Evolutionary conservation across 139 green algal species (phyloP).

Genomic region (Chlorella sp.): DNA sequence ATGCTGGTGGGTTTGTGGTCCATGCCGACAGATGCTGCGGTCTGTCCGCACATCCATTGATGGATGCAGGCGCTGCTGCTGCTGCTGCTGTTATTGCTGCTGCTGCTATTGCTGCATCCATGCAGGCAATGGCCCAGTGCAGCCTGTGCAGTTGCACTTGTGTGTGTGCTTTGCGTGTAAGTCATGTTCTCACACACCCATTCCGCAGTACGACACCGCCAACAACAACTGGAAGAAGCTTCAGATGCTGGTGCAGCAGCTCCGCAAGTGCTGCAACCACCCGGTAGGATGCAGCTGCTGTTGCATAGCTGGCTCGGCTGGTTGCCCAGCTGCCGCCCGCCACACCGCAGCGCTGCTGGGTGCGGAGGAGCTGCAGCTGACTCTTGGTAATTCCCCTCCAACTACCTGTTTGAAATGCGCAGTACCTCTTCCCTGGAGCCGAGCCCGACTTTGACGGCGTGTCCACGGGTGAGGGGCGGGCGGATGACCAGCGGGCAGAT

Average conservation of each 20-base stretch:
- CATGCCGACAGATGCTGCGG: no score
- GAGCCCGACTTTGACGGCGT: constrained; percentile 70
- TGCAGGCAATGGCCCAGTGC: not conserved
- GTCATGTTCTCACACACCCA: not conserved
- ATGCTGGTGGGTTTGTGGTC: no score
- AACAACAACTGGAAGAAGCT: constrained; percentile 57
- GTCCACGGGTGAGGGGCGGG: constrained; percentile 21
- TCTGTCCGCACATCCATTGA: no score
- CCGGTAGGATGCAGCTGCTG: constrained; percentile 42
- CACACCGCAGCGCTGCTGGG: no score
- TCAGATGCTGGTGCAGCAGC: constrained; percentile 75
- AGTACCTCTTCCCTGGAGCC: constrained; percentile 68
- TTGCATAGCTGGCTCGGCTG: no score
- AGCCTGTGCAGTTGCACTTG: no score
- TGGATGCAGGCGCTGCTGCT: no score
- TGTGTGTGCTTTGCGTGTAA: not conserved
- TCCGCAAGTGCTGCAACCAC: constrained; percentile 82
- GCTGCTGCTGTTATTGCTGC: no score
- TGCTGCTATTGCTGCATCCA: not conserved
- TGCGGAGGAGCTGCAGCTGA: no score
- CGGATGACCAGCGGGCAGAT: not conserved
- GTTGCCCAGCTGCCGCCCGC: no score
- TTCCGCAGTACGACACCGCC: constrained; percentile 30
- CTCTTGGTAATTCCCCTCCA: not conserved
- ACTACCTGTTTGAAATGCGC: not conserved